A percentile compares a stretch with the other conserved stretches of the same genome.
These are phyloP conservation scores for Cytospora schulzeri DNA, from an alignment of 2,329 filamentous ascomycete genomes.

Conservation along the genomic window DNA sequence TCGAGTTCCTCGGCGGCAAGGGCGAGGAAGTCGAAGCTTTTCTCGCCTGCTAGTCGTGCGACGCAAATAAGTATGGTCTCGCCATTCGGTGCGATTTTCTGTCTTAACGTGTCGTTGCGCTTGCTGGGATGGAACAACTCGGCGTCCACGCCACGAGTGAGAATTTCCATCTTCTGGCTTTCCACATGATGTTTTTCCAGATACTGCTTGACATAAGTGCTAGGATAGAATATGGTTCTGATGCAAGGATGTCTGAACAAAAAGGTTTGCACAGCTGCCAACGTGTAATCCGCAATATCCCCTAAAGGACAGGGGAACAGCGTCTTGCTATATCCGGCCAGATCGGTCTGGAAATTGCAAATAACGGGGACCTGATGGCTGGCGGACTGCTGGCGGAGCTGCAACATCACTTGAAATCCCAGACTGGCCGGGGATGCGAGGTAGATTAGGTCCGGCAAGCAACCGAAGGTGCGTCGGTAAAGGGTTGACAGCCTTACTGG, in stretches of 20 bases:
- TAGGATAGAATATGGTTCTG: constrained; percentile 70
- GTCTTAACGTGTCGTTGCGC: constrained; percentile 54
- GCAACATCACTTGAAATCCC: constrained; percentile 72
- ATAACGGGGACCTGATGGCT: constrained; percentile 60
- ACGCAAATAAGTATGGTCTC: constrained; percentile 69
- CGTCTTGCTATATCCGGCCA: constrained; percentile 69
- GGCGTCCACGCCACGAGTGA: constrained; percentile 68
- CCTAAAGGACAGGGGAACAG: constrained; percentile 67
- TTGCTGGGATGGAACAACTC: constrained; percentile 59
- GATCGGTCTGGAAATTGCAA: constrained; percentile 73
- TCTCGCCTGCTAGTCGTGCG: constrained; percentile 68
- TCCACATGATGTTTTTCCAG: constrained; percentile 60
- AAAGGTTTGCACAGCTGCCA: constrained; percentile 66
- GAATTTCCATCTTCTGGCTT: constrained; percentile 57
- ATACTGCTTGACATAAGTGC: constrained; percentile 62
- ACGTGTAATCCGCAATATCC: constrained; percentile 61
- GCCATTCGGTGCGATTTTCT: constrained; percentile 58
- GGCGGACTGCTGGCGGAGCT: constrained; percentile 60
- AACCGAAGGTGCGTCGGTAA: constrained; percentile 61
- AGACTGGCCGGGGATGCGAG: constrained; percentile 69
- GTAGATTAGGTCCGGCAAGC: constrained; percentile 66
- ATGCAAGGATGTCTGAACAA: constrained; percentile 64
- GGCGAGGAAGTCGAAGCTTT: constrained; percentile 70
- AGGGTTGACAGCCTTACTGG: constrained; percentile 66
- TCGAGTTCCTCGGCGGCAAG: constrained; percentile 57